phyloP scores from a whole-genome alignment of 108 stramenopile species.

The Nitzschia sp. region DNA sequence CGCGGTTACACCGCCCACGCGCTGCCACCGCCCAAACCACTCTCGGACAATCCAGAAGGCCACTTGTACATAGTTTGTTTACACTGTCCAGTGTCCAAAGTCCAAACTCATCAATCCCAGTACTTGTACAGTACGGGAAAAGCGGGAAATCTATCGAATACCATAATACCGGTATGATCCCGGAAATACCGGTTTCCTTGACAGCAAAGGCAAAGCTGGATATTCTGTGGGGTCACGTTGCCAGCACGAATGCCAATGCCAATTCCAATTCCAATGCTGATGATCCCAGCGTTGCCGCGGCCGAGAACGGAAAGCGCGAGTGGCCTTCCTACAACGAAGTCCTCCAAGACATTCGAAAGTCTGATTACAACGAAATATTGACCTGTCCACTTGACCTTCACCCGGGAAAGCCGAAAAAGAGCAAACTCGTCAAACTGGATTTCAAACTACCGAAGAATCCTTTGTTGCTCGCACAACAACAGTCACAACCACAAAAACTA shows the following conservation, averaged over 20 bases:
- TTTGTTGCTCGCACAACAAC: not conserved
- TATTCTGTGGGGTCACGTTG: not conserved
- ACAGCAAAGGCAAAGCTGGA: not conserved
- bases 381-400: constrained; percentile 28
- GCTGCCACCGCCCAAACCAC: no score
- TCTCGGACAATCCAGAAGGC: no score
- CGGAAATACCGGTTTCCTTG: not conserved
- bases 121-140: no score
- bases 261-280: not conserved
- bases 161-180: no score
- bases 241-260: not conserved
- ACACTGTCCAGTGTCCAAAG: no score
- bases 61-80: no score
- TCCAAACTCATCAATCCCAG: no score
- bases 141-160: no score
- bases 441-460: not conserved
- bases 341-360: constrained; percentile 4
- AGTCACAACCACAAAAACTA: not conserved
- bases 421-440: not conserved
- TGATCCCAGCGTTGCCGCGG: not conserved
- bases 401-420: not conserved
- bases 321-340: constrained; percentile 45
- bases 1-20: no score
- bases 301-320: not conserved
- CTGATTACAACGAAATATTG: constrained; percentile 31